These are phyloP conservation scores for Hypoxylon subgilvum DNA, from an alignment of 495 filamentous ascomycete species.

Conservation along the genomic window DNA sequence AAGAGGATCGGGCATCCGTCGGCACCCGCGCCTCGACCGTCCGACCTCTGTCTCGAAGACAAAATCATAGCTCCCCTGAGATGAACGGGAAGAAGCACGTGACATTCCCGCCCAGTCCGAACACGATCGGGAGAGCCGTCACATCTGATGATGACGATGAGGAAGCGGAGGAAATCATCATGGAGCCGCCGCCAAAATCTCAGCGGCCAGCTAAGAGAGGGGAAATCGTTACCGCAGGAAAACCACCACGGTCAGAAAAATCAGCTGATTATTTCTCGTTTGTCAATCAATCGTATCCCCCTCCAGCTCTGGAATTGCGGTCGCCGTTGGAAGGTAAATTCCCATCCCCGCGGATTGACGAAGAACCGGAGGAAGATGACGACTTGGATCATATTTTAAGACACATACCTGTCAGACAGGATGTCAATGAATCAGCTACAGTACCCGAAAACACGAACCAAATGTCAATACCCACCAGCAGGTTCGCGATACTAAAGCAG, in stretches of 20 bases:
- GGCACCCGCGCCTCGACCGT: constrained; percentile 39
- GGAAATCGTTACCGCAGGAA: constrained; percentile 1
- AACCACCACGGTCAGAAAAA: constrained; percentile 22
- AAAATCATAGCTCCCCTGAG: constrained; percentile 17
- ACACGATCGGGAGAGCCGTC: constrained; percentile 32
- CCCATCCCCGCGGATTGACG: constrained; percentile 29
- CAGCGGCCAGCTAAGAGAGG: not conserved
- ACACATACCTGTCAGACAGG: constrained; percentile 18
- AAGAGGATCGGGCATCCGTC: constrained; percentile 34
- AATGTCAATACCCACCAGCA: constrained; percentile 4
- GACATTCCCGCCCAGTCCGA: constrained; percentile 25
- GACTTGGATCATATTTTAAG: constrained; percentile 28
- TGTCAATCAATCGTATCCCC: constrained; percentile 37
- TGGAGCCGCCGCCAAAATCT: constrained; percentile 6
- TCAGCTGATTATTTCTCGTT: constrained; percentile 39
- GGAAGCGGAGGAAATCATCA: not conserved
- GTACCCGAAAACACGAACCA: constrained; percentile 6
- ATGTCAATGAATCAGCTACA: constrained; percentile 5
- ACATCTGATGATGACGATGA: constrained; percentile 14
- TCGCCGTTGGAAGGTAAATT: constrained; percentile 31
- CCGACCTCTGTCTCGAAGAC: constrained; percentile 28
- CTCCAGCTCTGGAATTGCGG: constrained; percentile 33
- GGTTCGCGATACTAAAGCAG: no score
- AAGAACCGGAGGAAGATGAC: constrained; percentile 30
- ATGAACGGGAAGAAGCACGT: constrained; percentile 27